A percentile compares a stretch with the other conserved stretches of the same genome.
Evolutionary conservation across 73 alveolate species (phyloP).

Genomic region (Paramecium caudatum): DNA sequence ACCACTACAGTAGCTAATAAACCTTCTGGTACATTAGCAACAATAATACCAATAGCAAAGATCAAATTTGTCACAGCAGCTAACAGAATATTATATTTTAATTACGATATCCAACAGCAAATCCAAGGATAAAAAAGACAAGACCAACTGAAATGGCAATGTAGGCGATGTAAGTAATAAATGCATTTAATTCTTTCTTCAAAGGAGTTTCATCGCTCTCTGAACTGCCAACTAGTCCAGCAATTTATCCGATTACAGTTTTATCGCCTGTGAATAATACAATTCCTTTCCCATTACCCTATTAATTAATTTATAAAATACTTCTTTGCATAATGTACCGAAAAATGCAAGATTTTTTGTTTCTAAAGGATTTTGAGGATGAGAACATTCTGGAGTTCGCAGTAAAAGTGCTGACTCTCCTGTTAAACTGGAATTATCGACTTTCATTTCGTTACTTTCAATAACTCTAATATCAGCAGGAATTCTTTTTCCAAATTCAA

Average conservation of each 20-base stretch:
- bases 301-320: neutral
- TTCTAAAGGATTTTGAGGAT: slow-evolving; percentile 71
- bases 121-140: slow-evolving; percentile 87
- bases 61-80: slow-evolving; percentile 65
- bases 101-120: slow-evolving; percentile 86
- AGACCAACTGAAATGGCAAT: slow-evolving; percentile 92
- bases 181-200: slow-evolving; percentile 89
- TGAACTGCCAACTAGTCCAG: slow-evolving; percentile 90
- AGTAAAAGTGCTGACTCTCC: slow-evolving; percentile 93
- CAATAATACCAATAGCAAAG: slow-evolving; percentile 93
- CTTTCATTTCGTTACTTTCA: slow-evolving; percentile 91
- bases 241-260: slow-evolving; percentile 95
- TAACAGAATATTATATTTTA: slow-evolving; percentile 77
- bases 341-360: slow-evolving; percentile 85
- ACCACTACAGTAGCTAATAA: slow-evolving; percentile 91
- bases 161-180: slow-evolving; percentile 89
- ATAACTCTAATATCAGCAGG: slow-evolving; percentile 91
- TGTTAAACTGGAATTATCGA: slow-evolving; percentile 94
- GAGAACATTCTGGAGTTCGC: slow-evolving; percentile 85
- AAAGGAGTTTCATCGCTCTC: slow-evolving; percentile 90
- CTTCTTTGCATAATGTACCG: slow-evolving; percentile 91
- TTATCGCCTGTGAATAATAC: slow-evolving; percentile 94
- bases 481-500: slow-evolving; percentile 78
- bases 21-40: slow-evolving; percentile 97
- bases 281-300: slow-evolving; percentile 94